These are phyloP conservation scores for Kluyveromyces dobzhanskii DNA, from an alignment of 805 yeast species.

Conservation along the genomic window DNA sequence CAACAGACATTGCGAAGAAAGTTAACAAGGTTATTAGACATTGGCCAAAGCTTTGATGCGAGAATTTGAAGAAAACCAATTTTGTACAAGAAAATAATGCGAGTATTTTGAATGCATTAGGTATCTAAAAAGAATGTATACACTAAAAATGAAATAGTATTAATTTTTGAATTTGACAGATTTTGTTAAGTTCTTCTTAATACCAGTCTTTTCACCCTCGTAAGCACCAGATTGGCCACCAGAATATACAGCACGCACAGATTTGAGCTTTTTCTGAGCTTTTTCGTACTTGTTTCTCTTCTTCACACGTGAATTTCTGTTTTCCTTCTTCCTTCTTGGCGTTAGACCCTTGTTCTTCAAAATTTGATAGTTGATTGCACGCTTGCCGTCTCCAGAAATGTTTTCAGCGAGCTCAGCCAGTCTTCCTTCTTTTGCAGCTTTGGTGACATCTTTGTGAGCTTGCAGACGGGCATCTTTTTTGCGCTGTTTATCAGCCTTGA, in stretches of 20 bases:
- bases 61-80: too few species aligned
- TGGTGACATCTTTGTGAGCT: conserved; percentile 62
- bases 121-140: neutral
- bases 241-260: conserved; percentile 83
- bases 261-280: conserved; percentile 88
- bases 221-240: conserved; percentile 65
- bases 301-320: conserved; percentile 93
- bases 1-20: too few species aligned
- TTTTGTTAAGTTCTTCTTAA: conserved; percentile 85
- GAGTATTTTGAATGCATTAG: neutral
- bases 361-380: conserved; percentile 92
- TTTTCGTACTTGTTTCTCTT: conserved; percentile 95
- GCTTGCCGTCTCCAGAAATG: conserved; percentile 74
- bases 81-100: too few species aligned
- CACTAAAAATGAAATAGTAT: neutral
- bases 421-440: conserved; percentile 80
- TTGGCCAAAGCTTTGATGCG: too few species aligned
- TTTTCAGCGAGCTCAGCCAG: conserved; percentile 59
- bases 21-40: too few species aligned
- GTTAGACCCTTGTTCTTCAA: conserved; percentile 95
- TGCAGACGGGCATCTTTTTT: conserved; percentile 46
- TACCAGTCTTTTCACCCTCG: conserved; percentile 94
- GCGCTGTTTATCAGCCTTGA: conserved; percentile 40
- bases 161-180: conserved; percentile 57
- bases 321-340: conserved; percentile 85